Evolutionary conservation across 768 basidiomycete genomes (phyloP).

Genomic region (Amyloporia xantha): DNA sequence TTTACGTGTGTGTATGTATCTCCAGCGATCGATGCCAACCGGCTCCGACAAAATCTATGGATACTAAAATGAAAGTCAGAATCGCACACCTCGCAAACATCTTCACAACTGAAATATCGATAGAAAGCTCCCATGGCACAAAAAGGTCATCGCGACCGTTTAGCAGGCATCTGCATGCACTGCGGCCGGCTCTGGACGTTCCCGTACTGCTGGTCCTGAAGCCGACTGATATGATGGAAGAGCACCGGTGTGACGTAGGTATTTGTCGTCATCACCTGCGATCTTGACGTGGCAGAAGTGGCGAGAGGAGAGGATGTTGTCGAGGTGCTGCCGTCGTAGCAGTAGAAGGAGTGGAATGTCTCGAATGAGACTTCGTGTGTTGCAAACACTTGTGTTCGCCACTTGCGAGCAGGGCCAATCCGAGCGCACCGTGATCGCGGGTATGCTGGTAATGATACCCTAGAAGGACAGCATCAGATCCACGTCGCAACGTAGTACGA

Average conservation of each 20-base stretch:
- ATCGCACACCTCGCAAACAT: background rate
- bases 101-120: background rate
- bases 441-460: slow-evolving; percentile 94
- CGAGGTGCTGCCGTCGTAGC: slow-evolving; percentile 1
- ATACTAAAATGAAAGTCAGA: background rate
- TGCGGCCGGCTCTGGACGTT: background rate
- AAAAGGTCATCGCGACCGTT: slow-evolving; percentile 7
- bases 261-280: slow-evolving; percentile 1
- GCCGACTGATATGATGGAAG: slow-evolving; percentile 6
- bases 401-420: slow-evolving; percentile 74
- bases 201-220: slow-evolving; percentile 1
- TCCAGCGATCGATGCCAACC: background rate
- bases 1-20: background rate
- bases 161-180: slow-evolving; percentile 3
- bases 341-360: slow-evolving; percentile 19
- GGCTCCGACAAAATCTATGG: background rate
- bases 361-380: slow-evolving; percentile 20
- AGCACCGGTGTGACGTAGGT: background rate
- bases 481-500: slow-evolving; percentile 7
- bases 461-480: slow-evolving; percentile 14
- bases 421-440: slow-evolving; percentile 89
- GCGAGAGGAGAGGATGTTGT: slow-evolving; percentile 12
- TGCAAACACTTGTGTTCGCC: slow-evolving; percentile 56
- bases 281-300: slow-evolving; percentile 11
- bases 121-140: too few relatives aligned